These are phyloP conservation scores for Marvania coccoides DNA, from an alignment of 139 green algal genomes.

Conservation along the genomic window DNA sequence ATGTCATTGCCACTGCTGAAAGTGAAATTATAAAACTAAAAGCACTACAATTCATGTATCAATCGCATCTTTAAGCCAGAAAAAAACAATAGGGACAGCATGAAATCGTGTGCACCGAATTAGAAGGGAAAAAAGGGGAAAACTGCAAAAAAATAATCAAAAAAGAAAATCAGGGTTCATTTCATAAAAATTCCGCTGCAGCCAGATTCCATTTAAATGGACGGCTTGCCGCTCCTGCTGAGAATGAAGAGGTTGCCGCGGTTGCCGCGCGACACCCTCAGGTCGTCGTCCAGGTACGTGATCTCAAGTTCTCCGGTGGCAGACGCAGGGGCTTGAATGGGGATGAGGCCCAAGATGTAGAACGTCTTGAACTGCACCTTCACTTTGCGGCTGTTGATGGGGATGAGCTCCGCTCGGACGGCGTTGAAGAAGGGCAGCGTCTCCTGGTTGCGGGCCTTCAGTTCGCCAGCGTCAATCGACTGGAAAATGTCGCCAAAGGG, in stretches of 20 bases:
- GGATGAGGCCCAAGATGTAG: conserved; percentile 57
- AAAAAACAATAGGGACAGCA: too few relatives aligned
- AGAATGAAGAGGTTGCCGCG: conserved; percentile 60
- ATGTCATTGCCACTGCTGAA: too few relatives aligned
- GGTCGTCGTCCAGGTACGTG: conserved; percentile 67
- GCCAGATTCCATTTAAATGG: too few relatives aligned
- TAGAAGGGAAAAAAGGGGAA: too few relatives aligned
- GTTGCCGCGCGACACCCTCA: conserved; percentile 58
- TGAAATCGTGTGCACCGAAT: too few relatives aligned
- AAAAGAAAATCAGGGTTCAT: too few relatives aligned
- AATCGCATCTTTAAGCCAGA: too few relatives aligned
- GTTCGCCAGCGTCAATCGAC: conserved; percentile 54
- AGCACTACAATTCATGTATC: too few relatives aligned
- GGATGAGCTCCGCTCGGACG: conserved; percentile 60
- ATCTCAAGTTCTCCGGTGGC: conserved; percentile 52
- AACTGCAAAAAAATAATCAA: too few relatives aligned
- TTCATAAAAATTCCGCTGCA: too few relatives aligned
- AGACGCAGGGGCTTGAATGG: conserved; percentile 52
- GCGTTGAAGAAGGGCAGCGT: conserved; percentile 78
- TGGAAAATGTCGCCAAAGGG: conserved; percentile 81
- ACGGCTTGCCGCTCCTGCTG: too few relatives aligned
- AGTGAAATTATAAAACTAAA: too few relatives aligned
- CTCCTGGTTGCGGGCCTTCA: conserved; percentile 72
- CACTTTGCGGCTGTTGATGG: conserved; percentile 44
- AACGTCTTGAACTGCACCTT: conserved; percentile 71